Evolutionary conservation across 2,329 filamentous ascomycete species (phyloP), one percentile per base, ranked within the genome.

Genomic region (Neonectria neomacrospora): DNA sequence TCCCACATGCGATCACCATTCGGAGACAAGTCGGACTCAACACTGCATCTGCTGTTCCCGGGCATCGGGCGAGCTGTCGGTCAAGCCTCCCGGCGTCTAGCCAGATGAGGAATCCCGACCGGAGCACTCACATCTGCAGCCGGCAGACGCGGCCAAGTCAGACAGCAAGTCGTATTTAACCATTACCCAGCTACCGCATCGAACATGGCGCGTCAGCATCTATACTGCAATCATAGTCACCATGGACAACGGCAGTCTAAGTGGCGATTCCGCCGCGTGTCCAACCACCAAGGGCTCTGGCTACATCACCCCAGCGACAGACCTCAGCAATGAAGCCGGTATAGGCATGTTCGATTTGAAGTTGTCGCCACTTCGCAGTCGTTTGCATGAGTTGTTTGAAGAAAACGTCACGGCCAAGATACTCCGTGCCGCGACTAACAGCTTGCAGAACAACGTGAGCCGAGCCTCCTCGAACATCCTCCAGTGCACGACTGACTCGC

Each of bases 401-500:
- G 63, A 71, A 1, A 71, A 71, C 1, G 57, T 71, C 20, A 66
- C 66, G 0, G 69, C 69, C 16, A 71, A 71, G 16, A 58, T 71
- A 1, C 51, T 71, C 2, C 37, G 66, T 4, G 57, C 59, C 12
- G 69, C 63, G 1, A 66, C 65, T 1, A 63, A 45, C n/a, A 55
- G 63, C 0, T 22, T 71, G 1, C 14, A 59, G 3, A 52, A 69
- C 6, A 71, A 71, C 3, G 69, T 70, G n/a, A 45, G 58, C 3
- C 30, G 0, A 26, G 34, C 3, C 4, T 0, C 10, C 12, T 3
- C 5, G n/a, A 12, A 10, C 3, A 0, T 18, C 45, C 26, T 30
- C 16, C 5, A 30, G 0, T 0, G 0, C 0, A 7, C 9, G 6
- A 5, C 16, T 26, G 0, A 58, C 62, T 1, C 66, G n/a, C 12